Evolutionary conservation across 169 alveolate genomes (phyloP).

Genomic region (Blepharisma undulans): DNA sequence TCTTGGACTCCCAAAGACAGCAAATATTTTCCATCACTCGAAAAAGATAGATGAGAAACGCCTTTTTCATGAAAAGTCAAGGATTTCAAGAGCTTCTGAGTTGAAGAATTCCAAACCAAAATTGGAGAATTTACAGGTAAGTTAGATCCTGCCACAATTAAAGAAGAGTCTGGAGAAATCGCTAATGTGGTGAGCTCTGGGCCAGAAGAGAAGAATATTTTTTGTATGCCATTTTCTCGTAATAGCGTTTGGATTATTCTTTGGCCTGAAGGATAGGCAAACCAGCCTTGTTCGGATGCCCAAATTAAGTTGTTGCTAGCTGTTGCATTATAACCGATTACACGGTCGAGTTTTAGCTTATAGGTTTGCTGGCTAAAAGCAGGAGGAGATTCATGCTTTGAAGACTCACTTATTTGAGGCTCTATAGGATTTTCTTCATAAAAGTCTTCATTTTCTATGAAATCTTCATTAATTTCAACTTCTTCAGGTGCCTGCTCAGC

Average conservation of each 20-base stretch:
- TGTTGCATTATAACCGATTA: background rate
- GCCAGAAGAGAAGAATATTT: background rate
- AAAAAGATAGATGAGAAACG: background rate
- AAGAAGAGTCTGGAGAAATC: background rate
- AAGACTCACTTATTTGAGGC: background rate
- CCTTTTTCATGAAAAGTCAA: constrained; percentile 9
- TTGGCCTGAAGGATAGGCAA: background rate
- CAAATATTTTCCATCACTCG: background rate
- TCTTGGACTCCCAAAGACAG: background rate
- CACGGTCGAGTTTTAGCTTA: background rate
- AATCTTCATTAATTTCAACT: background rate
- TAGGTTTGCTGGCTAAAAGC: background rate
- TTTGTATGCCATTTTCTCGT: background rate
- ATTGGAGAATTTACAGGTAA: background rate
- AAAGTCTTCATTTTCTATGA: background rate
- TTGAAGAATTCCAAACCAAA: background rate
- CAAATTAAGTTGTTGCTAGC: background rate
- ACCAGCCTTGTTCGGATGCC: constrained; percentile 3
- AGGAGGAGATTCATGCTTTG: background rate
- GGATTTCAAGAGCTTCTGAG: background rate
- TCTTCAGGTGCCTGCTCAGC: background rate
- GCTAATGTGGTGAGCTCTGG: background rate
- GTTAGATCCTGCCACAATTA: background rate
- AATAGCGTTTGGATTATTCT: background rate
- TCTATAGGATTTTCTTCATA: background rate